Conservation (phyloP, 768 basidiomycete species). For the Termitomyces sp. region DNA sequence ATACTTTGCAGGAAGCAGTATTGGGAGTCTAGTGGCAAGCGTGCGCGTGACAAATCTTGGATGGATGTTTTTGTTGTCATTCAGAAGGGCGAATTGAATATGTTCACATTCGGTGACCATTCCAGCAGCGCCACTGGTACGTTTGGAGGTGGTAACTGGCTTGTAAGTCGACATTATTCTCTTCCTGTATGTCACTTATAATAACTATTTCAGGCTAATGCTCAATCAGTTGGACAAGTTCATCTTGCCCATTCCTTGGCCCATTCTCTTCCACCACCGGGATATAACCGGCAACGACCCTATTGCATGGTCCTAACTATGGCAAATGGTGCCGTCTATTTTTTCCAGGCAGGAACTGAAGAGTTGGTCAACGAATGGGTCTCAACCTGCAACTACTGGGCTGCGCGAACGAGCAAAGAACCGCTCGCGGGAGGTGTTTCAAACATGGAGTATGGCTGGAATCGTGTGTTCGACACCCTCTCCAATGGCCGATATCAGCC, state of each 20-base stretch:
- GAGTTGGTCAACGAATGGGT: conserved; percentile 99
- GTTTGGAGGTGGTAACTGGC: conserved; percentile 97
- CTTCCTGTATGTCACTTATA: neutral
- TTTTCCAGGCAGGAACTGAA: conserved; percentile 98
- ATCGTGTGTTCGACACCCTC: conserved; percentile 54
- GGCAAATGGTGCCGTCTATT: conserved; percentile 86
- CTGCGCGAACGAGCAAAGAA: conserved; percentile 90
- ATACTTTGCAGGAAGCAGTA: conserved; percentile 93
- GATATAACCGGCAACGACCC: conserved; percentile 86
- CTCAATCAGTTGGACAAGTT: conserved; percentile 76
- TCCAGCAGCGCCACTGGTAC: conserved; percentile 54
- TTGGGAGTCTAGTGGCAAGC: conserved; percentile 79
- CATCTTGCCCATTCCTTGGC: conserved; percentile 84
- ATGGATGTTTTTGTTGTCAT: conserved; percentile 95
- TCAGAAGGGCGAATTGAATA: conserved; percentile 87
- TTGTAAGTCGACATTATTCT: conserved; percentile 50
- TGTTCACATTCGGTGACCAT: conserved; percentile 90
- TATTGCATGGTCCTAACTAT: conserved; percentile 93
- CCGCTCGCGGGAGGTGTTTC: conserved; percentile 94
- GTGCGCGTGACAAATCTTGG: conserved; percentile 89
- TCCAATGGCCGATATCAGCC: conserved; percentile 49
- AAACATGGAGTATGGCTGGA: conserved; percentile 99
- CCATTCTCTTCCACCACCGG: conserved; percentile 83
- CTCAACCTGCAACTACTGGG: conserved; percentile 99
- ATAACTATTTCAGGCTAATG: conserved; percentile 61